Conservation (phyloP, 2,329 filamentous ascomycete species). For the Zasmidium cellare region DNA sequence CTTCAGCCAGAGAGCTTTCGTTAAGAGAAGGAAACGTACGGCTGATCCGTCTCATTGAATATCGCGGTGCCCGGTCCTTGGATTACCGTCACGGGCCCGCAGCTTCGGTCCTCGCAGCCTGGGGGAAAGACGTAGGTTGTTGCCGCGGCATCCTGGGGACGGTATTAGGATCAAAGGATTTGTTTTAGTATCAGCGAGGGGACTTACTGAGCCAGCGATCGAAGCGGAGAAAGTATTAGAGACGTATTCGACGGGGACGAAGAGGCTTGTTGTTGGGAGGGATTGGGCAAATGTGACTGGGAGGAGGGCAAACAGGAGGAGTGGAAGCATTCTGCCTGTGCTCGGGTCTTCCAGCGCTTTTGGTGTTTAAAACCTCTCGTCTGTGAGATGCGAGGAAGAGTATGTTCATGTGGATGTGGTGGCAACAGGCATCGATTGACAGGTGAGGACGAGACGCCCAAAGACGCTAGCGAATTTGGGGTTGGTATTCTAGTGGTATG, state of each 20-base stretch:
- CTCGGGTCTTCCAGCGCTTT: no score
- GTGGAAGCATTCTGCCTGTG: no score
- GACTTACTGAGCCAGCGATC: constrained; percentile 6
- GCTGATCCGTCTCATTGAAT: neutral
- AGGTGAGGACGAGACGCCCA: no score
- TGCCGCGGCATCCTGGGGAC: constrained; percentile 1
- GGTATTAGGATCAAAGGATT: neutral
- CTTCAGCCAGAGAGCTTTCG: neutral
- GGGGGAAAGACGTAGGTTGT: constrained; percentile 9
- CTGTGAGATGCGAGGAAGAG: no score
- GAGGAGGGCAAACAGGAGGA: no score
- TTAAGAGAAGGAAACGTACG: neutral
- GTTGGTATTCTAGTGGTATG: no score
- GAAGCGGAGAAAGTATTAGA: constrained; percentile 8
- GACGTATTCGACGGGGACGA: constrained; percentile 5
- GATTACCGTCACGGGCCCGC: constrained; percentile 5
- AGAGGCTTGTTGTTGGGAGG: constrained; percentile 4
- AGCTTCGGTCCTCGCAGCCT: constrained; percentile 3
- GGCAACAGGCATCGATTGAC: no score
- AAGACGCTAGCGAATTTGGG: no score
- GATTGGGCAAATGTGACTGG: neutral
- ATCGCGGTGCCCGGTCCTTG: constrained; percentile 7
- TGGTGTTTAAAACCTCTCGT: no score
- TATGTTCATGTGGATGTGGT: no score
- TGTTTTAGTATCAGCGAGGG: neutral